phyloP scores from a whole-genome alignment of 768 basidiomycete species.

The Astraeus odoratus region DNA sequence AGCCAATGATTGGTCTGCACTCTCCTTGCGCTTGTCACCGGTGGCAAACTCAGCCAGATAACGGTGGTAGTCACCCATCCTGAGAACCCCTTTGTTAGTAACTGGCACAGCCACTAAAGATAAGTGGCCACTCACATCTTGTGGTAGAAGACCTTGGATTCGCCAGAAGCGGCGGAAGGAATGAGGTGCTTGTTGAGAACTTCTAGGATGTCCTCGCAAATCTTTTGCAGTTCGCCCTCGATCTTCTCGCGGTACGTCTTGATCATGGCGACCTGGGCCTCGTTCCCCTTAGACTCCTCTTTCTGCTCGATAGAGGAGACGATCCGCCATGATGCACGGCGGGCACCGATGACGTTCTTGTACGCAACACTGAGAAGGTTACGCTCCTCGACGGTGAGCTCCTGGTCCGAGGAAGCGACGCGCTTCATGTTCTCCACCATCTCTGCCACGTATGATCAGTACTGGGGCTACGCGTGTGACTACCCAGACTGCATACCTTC shows the following conservation, averaged over 20 bases:
- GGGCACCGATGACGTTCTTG: constrained; percentile 99
- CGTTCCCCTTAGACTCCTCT: constrained; percentile 98
- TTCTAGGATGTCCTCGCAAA: constrained; percentile 97
- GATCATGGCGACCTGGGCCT: constrained; percentile 94
- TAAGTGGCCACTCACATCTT: constrained; percentile 70
- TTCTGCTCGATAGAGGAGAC: constrained; percentile 99
- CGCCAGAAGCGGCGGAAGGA: constrained; percentile 92
- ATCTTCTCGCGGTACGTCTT: constrained; percentile 98
- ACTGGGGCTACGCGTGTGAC: constrained; percentile 10
- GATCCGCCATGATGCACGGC: constrained; percentile 96
- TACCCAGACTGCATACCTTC: constrained; percentile 54
- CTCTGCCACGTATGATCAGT: constrained; percentile 40
- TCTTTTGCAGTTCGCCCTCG: constrained; percentile 92
- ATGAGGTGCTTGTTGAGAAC: constrained; percentile 98
- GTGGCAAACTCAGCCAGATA: constrained; percentile 98
- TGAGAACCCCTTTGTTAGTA: constrained; percentile 28
- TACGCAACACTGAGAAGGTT: constrained; percentile 97
- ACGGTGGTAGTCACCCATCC: constrained; percentile 99
- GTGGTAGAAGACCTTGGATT: constrained; percentile 99
- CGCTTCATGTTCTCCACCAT: constrained; percentile 99
- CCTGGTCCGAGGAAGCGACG: constrained; percentile 95
- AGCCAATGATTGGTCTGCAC: constrained; percentile 94
- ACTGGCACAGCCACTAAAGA: not conserved
- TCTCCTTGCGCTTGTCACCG: constrained; percentile 94
- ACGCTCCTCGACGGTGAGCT: constrained; percentile 97